Base-by-base conservation (phyloP, 352 stramenopile species). In the Ophiocytium majus region DNA sequence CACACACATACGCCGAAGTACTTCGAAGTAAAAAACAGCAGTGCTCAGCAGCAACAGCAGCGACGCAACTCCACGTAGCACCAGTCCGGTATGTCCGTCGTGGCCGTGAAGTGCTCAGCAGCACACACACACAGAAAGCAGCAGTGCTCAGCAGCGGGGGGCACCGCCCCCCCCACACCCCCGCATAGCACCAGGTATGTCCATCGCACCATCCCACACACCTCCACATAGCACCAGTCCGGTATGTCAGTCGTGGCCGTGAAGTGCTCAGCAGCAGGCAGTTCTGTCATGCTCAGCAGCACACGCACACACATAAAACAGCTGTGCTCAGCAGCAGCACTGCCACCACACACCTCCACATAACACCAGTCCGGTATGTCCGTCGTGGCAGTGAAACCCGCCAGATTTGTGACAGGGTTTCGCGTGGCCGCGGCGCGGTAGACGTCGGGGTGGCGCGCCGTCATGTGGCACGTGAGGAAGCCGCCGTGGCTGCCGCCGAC, bases 121-220 rank as follows among this genome's bases (percentile, higher is more conserved):
- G n/a, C n/a, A n/a, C n/a, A n/a, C n/a, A n/a, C n/a, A n/a, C n/a
- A n/a, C n/a, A n/a, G n/a, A n/a, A n/a, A n/a, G n/a, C n/a, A n/a
- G n/a, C n/a, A n/a, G n/a, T n/a, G n/a, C n/a, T n/a, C n/a, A n/a
- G n/a, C n/a, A n/a, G n/a, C n/a, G n/a, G n/a, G n/a, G n/a, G n/a
- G n/a, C n/a, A n/a, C n/a, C n/a, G n/a, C n/a, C n/a, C n/a, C n/a
- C n/a, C n/a, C n/a, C n/a, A n/a, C n/a, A n/a, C n/a, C n/a, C n/a
- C n/a, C n/a, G n/a, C n/a, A n/a, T n/a, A n/a, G n/a, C n/a, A n/a
- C 96, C 96, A 98, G 95, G 94, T 90, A 99, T 99, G 90, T 99
- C 96, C 19, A 93, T 98, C 28, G n/a, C n/a, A n/a, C n/a, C n/a
- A n/a, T n/a, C n/a, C n/a, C n/a, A n/a, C n/a, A n/a, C 28, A 28